These are phyloP conservation scores for Conoideocrella luteorostrata DNA, from an alignment of 2,329 filamentous ascomycete species.

Conservation along the genomic window DNA sequence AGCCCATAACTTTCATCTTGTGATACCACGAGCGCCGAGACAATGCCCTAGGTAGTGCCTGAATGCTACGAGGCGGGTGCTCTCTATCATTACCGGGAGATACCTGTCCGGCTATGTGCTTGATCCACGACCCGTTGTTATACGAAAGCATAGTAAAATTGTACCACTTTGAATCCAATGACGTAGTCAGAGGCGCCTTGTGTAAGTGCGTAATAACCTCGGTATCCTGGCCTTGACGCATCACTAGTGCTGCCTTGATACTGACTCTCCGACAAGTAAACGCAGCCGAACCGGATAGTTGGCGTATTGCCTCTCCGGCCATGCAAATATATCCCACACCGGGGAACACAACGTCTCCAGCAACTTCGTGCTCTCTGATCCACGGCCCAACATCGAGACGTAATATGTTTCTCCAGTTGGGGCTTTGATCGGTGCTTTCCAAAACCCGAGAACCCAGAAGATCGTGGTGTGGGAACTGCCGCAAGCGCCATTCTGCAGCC, in stretches of 20 bases:
- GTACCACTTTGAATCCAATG: constrained; percentile 21
- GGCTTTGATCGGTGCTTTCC: constrained; percentile 16
- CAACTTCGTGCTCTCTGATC: constrained; percentile 32
- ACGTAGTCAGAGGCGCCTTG: constrained; percentile 17
- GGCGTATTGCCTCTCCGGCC: constrained; percentile 33
- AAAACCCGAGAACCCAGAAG: constrained; percentile 27
- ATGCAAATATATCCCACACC: constrained; percentile 30
- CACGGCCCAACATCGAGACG: constrained; percentile 24
- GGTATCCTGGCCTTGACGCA: constrained; percentile 19
- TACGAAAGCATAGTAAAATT: constrained; percentile 23
- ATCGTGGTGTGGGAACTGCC: constrained; percentile 28
- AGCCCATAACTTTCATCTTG: too few relatives aligned
- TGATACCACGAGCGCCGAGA: too few relatives aligned
- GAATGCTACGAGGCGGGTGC: too few relatives aligned
- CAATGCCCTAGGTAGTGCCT: too few relatives aligned
- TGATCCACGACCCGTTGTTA: constrained; percentile 16
- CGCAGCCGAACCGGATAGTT: too few relatives aligned
- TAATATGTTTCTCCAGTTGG: constrained; percentile 21
- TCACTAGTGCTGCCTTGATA: constrained; percentile 23
- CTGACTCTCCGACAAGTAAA: constrained; percentile 22
- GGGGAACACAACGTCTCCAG: constrained; percentile 16
- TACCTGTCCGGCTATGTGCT: too few relatives aligned
- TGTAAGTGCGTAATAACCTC: constrained; percentile 28
- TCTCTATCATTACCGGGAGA: too few relatives aligned
- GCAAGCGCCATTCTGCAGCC: constrained; percentile 21